Base-by-base conservation (phyloP, 257 asterid species). In the Solanum clarkiae region DNA sequence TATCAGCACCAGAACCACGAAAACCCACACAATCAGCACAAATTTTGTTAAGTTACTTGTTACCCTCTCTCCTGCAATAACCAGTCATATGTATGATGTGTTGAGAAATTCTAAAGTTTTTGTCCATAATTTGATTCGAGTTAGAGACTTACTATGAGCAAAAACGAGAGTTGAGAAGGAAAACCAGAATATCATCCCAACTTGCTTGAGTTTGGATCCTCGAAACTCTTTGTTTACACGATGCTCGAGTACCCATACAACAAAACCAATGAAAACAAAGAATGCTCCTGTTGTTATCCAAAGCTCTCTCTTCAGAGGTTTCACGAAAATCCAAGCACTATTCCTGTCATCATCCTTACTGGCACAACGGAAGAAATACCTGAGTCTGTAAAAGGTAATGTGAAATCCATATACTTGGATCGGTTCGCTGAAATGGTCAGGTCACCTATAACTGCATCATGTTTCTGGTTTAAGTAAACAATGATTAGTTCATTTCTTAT, bases 181-280 rank as follows among this genome's bases (percentile, higher is more conserved):
- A 57, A 91, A 84, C 85, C 88, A 90, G n/a, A 90, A 80, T 84
- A 90, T 84, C 88, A 84, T 75, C 47, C 94, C 91, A 20, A 85
- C 85, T 57, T 91, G 94, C 59, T 90, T 84, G 8, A 84, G 22
- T 26, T 88, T 88, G 14, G 90, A 86, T 40, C 91, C 92, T 85
- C 89, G 71, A 79, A 88, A 90, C 51, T 87, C 93, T 72, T 89
- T 32, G 20, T 92, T 91, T 14, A 85, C 72, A 2, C 89, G 87
- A 87, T 92, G 93, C 86, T 92, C 94, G 17, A 92, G 90, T 80
- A 86, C 90, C 94, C 94, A 91, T 13, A 92, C 89, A 1, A 92
- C 92, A 9, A 88, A 74, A 13, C 93, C 94, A 44, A 81, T 90
- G 86, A 87, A 88, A 80, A 91, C 5, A 16, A 90, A 88, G 54